Evolutionary conservation across 768 basidiomycete species (phyloP), one percentile per base, ranked within the genome.

Genomic region (Leccinum pellstonianum): DNA sequence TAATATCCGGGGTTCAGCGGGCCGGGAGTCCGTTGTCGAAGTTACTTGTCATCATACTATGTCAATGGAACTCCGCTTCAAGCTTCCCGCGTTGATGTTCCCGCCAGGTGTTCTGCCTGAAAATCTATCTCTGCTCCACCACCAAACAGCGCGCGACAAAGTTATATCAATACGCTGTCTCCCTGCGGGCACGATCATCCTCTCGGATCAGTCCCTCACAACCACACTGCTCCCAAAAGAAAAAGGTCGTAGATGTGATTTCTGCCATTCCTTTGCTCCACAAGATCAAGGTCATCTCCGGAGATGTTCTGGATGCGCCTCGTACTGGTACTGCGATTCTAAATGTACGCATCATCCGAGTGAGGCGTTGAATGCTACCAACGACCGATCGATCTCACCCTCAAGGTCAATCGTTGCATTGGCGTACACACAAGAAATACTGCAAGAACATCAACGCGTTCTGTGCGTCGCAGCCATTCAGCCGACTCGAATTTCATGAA

Each of bases 241-340:
- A 71, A 90, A 90, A 64, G 81, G 86, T 14, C 76, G 68, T 19
- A 77, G 90, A 61, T 93, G 91, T 64, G 90, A 93, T 68, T 68
- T 73, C 27, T 92, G 90, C 66, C 81, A 85, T 63, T 73, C 74
- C 4, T 55, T 71, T 4, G 65, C 75, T 4, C 61, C 70, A 23
- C 61, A 19, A 68, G 73, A 38, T 59, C 57, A 54, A 17, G 61
- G 63, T 12, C 67, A 60, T 35, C 77, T 91, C 48, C 81, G 75
- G 61, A 79, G 77, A 68, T 93, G 90, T 63, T 79, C 83, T 4
- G 84, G 85, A 12, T 92, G 91, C 64, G 81, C 79, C 15, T 79
- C 81, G 0, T 89, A 87, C 68, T 91, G 84, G 82, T 93, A 93
- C 67, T 93, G 91, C 64, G 79, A 81, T 62, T 62, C 76, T 23